Percentiles rank a stretch among this genome's conserved stretches.
Evolutionary conservation across 768 basidiomycete species (phyloP).

Genomic region (Russula dissimulans): DNA sequence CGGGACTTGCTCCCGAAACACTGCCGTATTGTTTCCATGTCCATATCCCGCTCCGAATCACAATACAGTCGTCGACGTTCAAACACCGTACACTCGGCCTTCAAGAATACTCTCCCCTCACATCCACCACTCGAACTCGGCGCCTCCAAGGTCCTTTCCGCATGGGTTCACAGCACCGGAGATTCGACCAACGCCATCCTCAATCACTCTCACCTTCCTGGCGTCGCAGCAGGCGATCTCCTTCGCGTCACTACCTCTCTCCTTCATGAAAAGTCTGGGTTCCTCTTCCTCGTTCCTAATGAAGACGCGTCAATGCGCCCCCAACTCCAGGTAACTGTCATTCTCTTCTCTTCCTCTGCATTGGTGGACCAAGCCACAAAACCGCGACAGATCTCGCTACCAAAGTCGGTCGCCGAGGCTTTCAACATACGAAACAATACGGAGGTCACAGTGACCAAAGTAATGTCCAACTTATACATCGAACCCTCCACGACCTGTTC

Average conservation of each 20-base stretch:
- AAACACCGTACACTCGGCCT: constrained; percentile 63
- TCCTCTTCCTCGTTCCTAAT: constrained; percentile 60
- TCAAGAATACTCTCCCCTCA: constrained; percentile 34
- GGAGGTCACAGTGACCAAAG: constrained; percentile 68
- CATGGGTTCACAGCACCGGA: constrained; percentile 68
- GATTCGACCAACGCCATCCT: constrained; percentile 52
- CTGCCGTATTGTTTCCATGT: constrained; percentile 32
- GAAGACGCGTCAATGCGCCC: constrained; percentile 53
- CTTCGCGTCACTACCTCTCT: constrained; percentile 42
- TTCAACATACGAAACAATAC: constrained; percentile 63
- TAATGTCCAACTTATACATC: constrained; percentile 22
- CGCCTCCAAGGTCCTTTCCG: constrained; percentile 52
- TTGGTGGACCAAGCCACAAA: background rate
- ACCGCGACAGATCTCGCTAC: constrained; percentile 56
- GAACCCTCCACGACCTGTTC: background rate
- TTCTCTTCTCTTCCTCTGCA: background rate
- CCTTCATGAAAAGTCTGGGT: constrained; percentile 32
- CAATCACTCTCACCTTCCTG: constrained; percentile 71
- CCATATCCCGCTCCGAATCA: constrained; percentile 54
- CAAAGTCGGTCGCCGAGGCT: constrained; percentile 59
- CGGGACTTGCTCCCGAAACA: too few relatives aligned
- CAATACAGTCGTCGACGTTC: constrained; percentile 58
- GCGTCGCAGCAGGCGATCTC: constrained; percentile 68
- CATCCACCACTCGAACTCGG: constrained; percentile 45
- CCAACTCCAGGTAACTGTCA: constrained; percentile 48